phyloP scores from a whole-genome alignment of 441 rosid species.

The Raphanus hybrid region DNA sequence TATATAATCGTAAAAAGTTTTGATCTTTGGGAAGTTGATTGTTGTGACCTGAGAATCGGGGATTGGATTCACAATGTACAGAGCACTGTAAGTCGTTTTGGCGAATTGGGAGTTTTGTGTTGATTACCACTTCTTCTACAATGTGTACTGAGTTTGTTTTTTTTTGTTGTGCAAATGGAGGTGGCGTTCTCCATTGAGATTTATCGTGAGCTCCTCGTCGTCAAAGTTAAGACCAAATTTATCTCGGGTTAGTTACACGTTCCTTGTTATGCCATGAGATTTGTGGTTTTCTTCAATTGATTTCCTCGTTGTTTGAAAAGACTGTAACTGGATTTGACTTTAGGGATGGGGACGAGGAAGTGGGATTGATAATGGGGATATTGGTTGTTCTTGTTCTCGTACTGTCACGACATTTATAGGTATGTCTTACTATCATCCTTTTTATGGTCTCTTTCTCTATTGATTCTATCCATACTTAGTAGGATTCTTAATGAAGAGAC shows the following conservation, averaged over 20 bases:
- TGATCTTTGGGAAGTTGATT: not conserved
- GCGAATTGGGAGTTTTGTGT: not conserved
- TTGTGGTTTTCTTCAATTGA: not conserved
- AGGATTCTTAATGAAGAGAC: conserved; percentile 9
- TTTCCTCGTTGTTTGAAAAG: no score
- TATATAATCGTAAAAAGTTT: no score
- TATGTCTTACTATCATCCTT: no score
- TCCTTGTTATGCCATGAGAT: no score
- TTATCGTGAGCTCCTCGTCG: conserved; percentile 36
- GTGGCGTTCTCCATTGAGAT: conserved; percentile 44
- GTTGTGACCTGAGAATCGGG: conserved; percentile 6
- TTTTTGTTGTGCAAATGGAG: conserved; percentile 37
- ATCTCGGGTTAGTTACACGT: conserved; percentile 44
- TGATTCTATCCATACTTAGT: no score
- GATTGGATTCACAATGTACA: conserved; percentile 44
- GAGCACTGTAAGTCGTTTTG: conserved; percentile 47
- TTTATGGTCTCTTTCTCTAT: no score
- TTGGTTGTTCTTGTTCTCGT: conserved; percentile 45
- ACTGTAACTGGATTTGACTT: no score
- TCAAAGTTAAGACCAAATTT: conserved; percentile 43
- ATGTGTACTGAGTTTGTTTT: conserved; percentile 5
- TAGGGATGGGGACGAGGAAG: conserved; percentile 44
- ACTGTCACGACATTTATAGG: conserved; percentile 50
- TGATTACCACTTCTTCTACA: not conserved
- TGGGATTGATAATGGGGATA: conserved; percentile 37